phyloP scores from a whole-genome alignment of 176 grass and related monocot genomes.

The Dactylis glomerata region DNA sequence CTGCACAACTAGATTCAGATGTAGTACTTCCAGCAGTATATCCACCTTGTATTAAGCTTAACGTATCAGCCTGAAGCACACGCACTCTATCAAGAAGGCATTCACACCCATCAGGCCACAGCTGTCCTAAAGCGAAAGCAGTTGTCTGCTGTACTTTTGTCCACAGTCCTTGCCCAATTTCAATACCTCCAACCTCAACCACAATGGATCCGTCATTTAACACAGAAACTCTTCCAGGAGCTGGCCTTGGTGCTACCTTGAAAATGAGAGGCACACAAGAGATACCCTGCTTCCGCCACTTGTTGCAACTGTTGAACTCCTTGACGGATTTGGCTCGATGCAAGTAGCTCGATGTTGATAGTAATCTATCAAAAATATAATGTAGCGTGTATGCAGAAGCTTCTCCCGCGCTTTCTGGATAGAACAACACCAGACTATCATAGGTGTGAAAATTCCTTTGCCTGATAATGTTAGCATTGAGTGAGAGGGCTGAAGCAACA shows the following conservation, averaged over 20 bases:
- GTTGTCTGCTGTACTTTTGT: constrained; percentile 81
- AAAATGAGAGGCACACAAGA: constrained; percentile 49
- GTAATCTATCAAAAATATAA: constrained; percentile 51
- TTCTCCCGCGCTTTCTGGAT: constrained; percentile 38
- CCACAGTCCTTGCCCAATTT: constrained; percentile 82
- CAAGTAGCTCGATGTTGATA: constrained; percentile 36
- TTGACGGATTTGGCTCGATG: constrained; percentile 28
- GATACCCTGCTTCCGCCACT: constrained; percentile 71
- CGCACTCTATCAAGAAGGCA: constrained; percentile 61
- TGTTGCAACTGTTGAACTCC: constrained; percentile 54
- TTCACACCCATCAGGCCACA: constrained; percentile 51
- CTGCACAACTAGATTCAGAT: constrained; percentile 73
- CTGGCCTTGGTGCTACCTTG: constrained; percentile 15
- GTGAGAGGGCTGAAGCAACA: constrained; percentile 48
- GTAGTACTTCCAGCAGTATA: constrained; percentile 51
- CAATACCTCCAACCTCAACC: constrained; percentile 71
- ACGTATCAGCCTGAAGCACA: constrained; percentile 65
- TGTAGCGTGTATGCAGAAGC: constrained; percentile 59
- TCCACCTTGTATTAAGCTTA: constrained; percentile 68
- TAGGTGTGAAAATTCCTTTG: constrained; percentile 67
- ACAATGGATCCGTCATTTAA: constrained; percentile 66
- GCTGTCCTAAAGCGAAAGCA: constrained; percentile 35
- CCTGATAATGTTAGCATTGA: constrained; percentile 43
- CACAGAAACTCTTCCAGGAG: constrained; percentile 71
- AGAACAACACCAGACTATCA: constrained; percentile 47